Conservation (phyloP, 768 basidiomycete species). For the Bullera alba region DNA sequence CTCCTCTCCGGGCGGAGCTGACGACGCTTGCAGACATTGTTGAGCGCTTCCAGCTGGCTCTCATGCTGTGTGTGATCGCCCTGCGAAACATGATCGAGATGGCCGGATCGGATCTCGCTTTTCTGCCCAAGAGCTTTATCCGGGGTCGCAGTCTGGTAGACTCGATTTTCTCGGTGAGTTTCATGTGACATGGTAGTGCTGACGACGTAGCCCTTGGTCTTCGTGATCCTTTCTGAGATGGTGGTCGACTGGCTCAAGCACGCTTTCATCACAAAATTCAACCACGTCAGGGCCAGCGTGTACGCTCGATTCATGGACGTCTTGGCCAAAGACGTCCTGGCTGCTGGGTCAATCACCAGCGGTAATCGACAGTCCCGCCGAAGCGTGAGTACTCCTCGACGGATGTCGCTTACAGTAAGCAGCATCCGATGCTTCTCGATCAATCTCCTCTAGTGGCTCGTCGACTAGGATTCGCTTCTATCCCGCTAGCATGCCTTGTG, state of each 20-base stretch:
- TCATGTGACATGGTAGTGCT: background rate
- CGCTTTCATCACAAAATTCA: slow-evolving; percentile 99
- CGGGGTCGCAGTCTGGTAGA: slow-evolving; percentile 43
- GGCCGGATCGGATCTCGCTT: slow-evolving; percentile 76
- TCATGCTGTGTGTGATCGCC: slow-evolving; percentile 87
- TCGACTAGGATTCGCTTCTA: slow-evolving; percentile 83
- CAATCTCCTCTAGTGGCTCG: slow-evolving; percentile 92
- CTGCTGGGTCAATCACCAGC: slow-evolving; percentile 40
- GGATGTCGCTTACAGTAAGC: background rate
- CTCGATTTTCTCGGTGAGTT: slow-evolving; percentile 76
- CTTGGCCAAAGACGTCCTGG: slow-evolving; percentile 83
- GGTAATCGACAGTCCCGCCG: slow-evolving; percentile 41
- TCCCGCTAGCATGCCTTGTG: slow-evolving; percentile 77
- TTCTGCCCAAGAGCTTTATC: slow-evolving; percentile 53
- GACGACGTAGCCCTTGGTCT: slow-evolving; percentile 67
- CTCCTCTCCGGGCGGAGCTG: background rate
- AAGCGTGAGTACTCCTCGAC: slow-evolving; percentile 51
- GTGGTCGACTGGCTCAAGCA: slow-evolving; percentile 98
- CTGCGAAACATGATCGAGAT: slow-evolving; percentile 92
- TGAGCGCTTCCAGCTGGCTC: slow-evolving; percentile 81
- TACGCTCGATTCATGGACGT: slow-evolving; percentile 95
- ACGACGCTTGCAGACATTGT: slow-evolving; percentile 67
- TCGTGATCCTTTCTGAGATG: slow-evolving; percentile 85
- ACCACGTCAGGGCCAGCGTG: slow-evolving; percentile 89
- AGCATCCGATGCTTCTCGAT: slow-evolving; percentile 81